phyloP scores from a whole-genome alignment of 345 rosid genomes.

The Salix caprea region DNA sequence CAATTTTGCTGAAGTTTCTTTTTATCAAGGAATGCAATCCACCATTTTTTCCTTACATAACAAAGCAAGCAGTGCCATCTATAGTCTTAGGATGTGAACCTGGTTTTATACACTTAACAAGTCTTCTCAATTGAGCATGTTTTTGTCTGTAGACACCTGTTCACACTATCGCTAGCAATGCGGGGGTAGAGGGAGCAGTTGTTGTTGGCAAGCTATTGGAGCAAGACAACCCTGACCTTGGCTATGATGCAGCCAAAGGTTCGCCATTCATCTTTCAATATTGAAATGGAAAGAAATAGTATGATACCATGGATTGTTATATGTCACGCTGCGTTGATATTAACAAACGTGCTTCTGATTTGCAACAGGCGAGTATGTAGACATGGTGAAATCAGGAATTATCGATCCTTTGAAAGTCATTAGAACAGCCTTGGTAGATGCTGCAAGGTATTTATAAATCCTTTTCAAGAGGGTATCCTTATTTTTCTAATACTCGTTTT shows the following conservation, averaged over 20 bases:
- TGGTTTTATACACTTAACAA: background rate
- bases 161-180: constrained; percentile 33
- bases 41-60: background rate
- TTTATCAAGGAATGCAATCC: too few relatives aligned
- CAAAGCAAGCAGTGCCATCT: background rate
- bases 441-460: constrained; percentile 59
- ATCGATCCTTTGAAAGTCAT: constrained; percentile 92
- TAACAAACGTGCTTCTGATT: background rate
- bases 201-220: constrained; percentile 44
- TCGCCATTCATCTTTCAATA: background rate
- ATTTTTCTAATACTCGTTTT: background rate
- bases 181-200: constrained; percentile 46
- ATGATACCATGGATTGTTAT: background rate
- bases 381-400: constrained; percentile 88
- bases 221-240: constrained; percentile 39
- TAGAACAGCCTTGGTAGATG: constrained; percentile 91
- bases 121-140: background rate
- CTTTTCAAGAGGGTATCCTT: background rate
- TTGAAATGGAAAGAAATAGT: background rate
- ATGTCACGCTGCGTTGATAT: background rate
- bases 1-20: too few relatives aligned
- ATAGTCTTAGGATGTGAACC: background rate
- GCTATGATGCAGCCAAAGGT: constrained; percentile 54
- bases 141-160: constrained; percentile 33
- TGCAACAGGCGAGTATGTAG: constrained; percentile 73